A percentile compares a stretch with the other conserved stretches of the same genome.
phyloP scores from a whole-genome alignment of 306 rosid species.

The Nissolia schottii region DNA sequence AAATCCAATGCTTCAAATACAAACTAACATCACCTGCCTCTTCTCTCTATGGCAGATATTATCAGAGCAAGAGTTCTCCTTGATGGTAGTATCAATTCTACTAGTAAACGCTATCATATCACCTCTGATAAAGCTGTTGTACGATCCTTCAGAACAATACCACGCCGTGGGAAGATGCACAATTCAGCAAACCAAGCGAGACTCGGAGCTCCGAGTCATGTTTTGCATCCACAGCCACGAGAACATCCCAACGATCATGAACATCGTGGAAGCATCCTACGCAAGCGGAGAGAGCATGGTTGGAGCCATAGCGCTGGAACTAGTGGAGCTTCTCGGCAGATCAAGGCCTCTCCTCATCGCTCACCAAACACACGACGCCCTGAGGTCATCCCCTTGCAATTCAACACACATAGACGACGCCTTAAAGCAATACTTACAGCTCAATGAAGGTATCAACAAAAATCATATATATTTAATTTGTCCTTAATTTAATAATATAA shows the following conservation, averaged over 20 bases:
- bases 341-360: slow-evolving; percentile 47
- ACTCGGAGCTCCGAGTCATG: slow-evolving; percentile 47
- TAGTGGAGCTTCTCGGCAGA: slow-evolving; percentile 55
- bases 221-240: slow-evolving; percentile 47
- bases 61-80: slow-evolving; percentile 39
- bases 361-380: slow-evolving; percentile 26
- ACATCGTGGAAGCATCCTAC: slow-evolving; percentile 54
- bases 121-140: slow-evolving; percentile 38
- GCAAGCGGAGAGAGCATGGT: slow-evolving; percentile 48
- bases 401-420: slow-evolving; percentile 44
- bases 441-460: too few species aligned
- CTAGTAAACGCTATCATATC: slow-evolving; percentile 41
- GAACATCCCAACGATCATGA: slow-evolving; percentile 40
- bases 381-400: neutral
- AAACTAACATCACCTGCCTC: neutral
- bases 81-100: slow-evolving; percentile 34
- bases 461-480: too few species aligned
- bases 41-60: slow-evolving; percentile 36
- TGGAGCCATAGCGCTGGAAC: slow-evolving; percentile 40
- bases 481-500: too few species aligned
- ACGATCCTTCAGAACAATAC: slow-evolving; percentile 49
- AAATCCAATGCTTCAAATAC: too few species aligned
- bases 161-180: slow-evolving; percentile 27
- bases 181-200: slow-evolving; percentile 43
- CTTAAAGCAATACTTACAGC: slow-evolving; percentile 34